Evolutionary conservation across 495 filamentous ascomycete species (phyloP).

Genomic region (Neurospora sp.): DNA sequence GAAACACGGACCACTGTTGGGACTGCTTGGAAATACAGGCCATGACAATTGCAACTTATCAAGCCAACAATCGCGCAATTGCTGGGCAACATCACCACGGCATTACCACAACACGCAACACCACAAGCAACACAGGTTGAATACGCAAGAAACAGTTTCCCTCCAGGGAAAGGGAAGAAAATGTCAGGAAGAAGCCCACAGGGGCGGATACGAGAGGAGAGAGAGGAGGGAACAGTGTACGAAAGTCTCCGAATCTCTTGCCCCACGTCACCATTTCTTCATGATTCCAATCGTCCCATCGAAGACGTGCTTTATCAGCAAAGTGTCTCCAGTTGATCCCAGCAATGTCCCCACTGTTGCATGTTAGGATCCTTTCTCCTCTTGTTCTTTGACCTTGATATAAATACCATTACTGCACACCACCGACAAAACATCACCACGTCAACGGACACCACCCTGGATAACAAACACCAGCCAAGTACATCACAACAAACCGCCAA

Average conservation of each 20-base stretch:
- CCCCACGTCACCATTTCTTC: background rate
- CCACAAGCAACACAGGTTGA: background rate
- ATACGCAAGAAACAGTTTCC: background rate
- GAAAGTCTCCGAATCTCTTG: background rate
- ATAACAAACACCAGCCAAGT: background rate
- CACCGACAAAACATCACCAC: background rate
- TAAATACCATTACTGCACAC: background rate
- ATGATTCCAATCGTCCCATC: background rate
- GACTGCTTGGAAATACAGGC: background rate
- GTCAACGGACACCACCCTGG: no score
- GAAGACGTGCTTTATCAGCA: background rate
- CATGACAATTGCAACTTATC: background rate
- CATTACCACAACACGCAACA: background rate
- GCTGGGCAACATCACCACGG: background rate
- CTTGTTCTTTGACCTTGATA: background rate
- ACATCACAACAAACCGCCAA: constrained; percentile 2
- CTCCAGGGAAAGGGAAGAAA: background rate
- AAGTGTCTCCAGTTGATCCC: background rate
- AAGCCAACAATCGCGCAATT: background rate
- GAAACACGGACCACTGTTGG: background rate
- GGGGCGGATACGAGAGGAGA: background rate
- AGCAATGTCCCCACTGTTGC: background rate
- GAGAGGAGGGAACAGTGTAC: background rate
- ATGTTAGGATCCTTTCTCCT: background rate
- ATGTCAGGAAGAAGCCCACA: background rate